Evolutionary conservation across 345 rosid species (phyloP).

Genomic region (Acer yangbiense): DNA sequence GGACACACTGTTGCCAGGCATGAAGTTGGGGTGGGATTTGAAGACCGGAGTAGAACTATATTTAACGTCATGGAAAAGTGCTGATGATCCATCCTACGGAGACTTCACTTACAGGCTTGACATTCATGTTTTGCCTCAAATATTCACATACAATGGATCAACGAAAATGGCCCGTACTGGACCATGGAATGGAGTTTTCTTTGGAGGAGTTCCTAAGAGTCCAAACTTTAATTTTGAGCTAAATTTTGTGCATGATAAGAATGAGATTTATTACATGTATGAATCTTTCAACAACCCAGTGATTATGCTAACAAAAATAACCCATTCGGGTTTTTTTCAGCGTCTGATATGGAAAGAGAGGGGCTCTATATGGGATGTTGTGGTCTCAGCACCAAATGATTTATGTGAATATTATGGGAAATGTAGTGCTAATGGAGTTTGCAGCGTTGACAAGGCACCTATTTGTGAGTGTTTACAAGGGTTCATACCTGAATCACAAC

Average conservation of each 20-base stretch:
- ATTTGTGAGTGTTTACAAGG: constrained; percentile 36
- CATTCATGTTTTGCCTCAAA: constrained; percentile 32
- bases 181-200: constrained; percentile 42
- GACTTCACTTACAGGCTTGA: constrained; percentile 23
- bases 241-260: constrained; percentile 5
- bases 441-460: constrained; percentile 30
- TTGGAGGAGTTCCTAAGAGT: constrained; percentile 30
- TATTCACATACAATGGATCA: constrained; percentile 12
- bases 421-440: constrained; percentile 31
- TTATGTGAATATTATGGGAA: constrained; percentile 26
- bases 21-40: constrained; percentile 47
- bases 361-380: constrained; percentile 2
- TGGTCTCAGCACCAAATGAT: constrained; percentile 30
- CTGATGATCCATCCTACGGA: constrained; percentile 41
- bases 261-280: constrained; percentile 26
- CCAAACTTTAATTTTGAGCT: neutral
- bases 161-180: constrained; percentile 24
- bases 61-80: constrained; percentile 38
- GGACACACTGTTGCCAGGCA: constrained; percentile 42
- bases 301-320: neutral
- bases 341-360: constrained; percentile 24
- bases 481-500: constrained; percentile 23
- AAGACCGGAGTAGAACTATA: constrained; percentile 8
- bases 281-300: constrained; percentile 13
- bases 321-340: neutral